phyloP scores from a whole-genome alignment of 2,329 filamentous ascomycete genomes.

The Mariannaea sp. region DNA sequence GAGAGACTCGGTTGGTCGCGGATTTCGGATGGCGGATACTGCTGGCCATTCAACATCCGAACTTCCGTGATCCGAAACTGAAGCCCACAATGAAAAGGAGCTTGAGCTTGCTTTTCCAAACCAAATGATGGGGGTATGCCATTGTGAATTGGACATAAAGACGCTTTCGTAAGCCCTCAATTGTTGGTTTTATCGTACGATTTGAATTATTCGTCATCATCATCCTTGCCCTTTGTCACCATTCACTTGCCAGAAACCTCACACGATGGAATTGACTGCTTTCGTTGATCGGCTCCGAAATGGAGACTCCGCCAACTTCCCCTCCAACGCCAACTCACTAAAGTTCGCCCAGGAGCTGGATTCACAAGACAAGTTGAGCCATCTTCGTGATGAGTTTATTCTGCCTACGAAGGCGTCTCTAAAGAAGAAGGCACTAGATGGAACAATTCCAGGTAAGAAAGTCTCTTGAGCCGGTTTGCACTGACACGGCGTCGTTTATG shows the following conservation, averaged over 20 bases:
- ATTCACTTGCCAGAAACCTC: neutral
- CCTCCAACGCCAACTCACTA: conserved; percentile 51
- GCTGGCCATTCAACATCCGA: conserved; percentile 9
- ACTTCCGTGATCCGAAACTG: conserved; percentile 10
- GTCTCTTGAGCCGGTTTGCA: neutral
- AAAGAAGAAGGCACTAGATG: conserved; percentile 63
- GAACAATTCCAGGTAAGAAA: conserved; percentile 49
- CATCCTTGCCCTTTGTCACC: neutral
- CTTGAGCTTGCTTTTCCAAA: no score
- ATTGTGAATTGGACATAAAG: conserved; percentile 33
- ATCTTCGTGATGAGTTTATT: conserved; percentile 72
- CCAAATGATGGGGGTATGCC: neutral
- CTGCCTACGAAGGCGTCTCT: conserved; percentile 77
- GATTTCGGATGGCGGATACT: conserved; percentile 12
- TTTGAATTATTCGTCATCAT: conserved; percentile 17
- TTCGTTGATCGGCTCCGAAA: conserved; percentile 48
- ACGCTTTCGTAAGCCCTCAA: conserved; percentile 34
- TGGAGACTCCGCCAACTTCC: conserved; percentile 51
- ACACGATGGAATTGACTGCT: conserved; percentile 47
- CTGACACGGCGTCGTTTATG: no score
- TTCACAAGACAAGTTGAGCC: conserved; percentile 61
- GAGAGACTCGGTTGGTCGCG: neutral
- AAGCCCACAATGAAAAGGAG: neutral
- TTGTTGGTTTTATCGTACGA: conserved; percentile 31
- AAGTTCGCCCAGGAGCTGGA: conserved; percentile 61